These are phyloP conservation scores for Sarocladium strictum DNA, from an alignment of 2,329 filamentous ascomycete genomes.

Conservation along the genomic window DNA sequence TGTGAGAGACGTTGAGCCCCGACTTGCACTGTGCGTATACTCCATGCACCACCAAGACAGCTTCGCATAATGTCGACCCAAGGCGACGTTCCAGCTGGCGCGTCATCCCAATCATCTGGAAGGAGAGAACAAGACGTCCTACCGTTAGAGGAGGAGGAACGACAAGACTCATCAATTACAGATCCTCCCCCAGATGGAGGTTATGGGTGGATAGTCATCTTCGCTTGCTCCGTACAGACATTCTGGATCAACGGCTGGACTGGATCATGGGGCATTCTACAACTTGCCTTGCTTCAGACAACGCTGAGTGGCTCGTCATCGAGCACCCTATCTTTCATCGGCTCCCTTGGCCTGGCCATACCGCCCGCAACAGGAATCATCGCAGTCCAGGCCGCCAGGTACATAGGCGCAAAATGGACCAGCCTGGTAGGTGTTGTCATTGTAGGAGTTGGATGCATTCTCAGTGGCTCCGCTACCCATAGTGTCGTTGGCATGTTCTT, in stretches of 20 bases:
- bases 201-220: constrained; percentile 11
- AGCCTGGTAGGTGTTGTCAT: constrained; percentile 7
- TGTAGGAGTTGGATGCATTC: constrained; percentile 4
- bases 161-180: too few species aligned
- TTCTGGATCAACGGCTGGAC: constrained; percentile 12
- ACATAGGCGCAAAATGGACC: constrained; percentile 8
- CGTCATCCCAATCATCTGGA: too few species aligned
- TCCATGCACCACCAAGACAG: too few species aligned
- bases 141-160: too few species aligned
- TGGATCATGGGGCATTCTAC: constrained; percentile 12
- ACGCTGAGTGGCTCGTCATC: constrained; percentile 5
- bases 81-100: too few species aligned
- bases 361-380: constrained; percentile 10
- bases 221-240: constrained; percentile 10
- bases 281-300: constrained; percentile 7
- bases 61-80: too few species aligned
- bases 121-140: too few species aligned
- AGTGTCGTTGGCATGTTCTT: constrained; percentile 11
- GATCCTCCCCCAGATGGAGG: constrained; percentile 11
- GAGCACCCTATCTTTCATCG: constrained; percentile 11
- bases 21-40: too few species aligned
- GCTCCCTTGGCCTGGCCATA: constrained; percentile 11
- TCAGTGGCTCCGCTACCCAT: constrained; percentile 7
- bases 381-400: constrained; percentile 4
- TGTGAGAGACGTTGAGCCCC: too few species aligned